Base-by-base conservation (phyloP, 768 basidiomycete genomes). In the Obba rivulosa region DNA sequence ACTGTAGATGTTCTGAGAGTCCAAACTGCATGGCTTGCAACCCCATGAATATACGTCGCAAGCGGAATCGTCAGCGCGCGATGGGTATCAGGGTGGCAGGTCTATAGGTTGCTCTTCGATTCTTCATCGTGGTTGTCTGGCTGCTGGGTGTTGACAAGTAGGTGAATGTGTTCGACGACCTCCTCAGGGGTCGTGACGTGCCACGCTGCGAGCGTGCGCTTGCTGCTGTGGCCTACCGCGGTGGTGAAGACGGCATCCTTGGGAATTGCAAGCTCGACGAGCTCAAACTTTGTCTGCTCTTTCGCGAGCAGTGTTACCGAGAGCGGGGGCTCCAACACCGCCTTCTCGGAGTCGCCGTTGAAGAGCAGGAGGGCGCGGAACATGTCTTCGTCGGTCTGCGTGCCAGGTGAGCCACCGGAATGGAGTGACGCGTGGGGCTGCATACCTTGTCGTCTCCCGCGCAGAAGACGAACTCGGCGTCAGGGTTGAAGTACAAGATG, bases 341-440 rank as follows among this genome's bases (percentile, higher is more conserved):
- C 61, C 20, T 58, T 62, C 21, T 56, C 54, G 47, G 55, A 48
- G 25, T 64, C 50, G 39, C 48, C 24, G 50, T 2, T 65, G 70
- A 87, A 87, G 28, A 81, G 76, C 20, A 80, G 76, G 1, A 95
- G 75, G 0, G 91, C 78, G 55, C 93, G 85, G 87, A 97, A 97
- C 95, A 99, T 99, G 72, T 99, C 95, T 71, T 99, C 95, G 72
- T 97, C 92, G 41, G 94, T 94, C 89, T 87, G 56, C 11, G n/a
- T 39, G 40, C 23, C 14, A 17, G 34, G 11, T 16, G 18, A 39
- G 34, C 28, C 11, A 37, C 25, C 16, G 10, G n/a, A 34, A 16
- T 13, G 22, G 37, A 25, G 35, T 43, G 16, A 13, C 17, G 42
- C 17, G 7, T 21, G 13, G 11, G 5, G 21, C 41, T 42, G 36